Conservation (phyloP, 129 eudicot species). For the Ambrosia artemisiifolia region DNA sequence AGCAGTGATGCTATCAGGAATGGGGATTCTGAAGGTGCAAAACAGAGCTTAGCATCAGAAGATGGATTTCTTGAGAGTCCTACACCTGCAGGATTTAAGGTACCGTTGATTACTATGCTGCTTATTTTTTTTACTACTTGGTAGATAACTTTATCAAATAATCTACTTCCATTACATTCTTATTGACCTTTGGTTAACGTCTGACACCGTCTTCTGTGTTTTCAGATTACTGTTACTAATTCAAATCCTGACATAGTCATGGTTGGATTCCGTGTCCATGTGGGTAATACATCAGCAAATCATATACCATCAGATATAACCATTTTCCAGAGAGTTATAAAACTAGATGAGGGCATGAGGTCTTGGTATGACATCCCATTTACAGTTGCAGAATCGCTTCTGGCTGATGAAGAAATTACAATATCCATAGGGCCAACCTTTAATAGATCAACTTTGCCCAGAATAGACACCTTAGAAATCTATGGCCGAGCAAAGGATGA, state of each 20-base stretch:
- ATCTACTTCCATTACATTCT: not conserved
- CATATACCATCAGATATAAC: constrained; percentile 93
- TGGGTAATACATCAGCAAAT: constrained; percentile 87
- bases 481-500: constrained; percentile 98
- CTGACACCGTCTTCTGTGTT: constrained; percentile 5
- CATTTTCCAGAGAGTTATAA: constrained; percentile 88
- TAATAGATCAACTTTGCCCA: constrained; percentile 68
- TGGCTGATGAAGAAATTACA: constrained; percentile 91
- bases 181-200: not conserved
- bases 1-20: constrained; percentile 90
- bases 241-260: constrained; percentile 94
- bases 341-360: constrained; percentile 93
- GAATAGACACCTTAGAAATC: constrained; percentile 87
- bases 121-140: not conserved
- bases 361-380: constrained; percentile 99
- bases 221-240: constrained; percentile 80
- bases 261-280: constrained; percentile 95
- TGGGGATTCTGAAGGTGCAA: constrained; percentile 96
- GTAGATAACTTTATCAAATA: not conserved
- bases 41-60: constrained; percentile 89
- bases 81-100: constrained; percentile 89
- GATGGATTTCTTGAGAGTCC: constrained; percentile 95
- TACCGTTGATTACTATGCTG: constrained; percentile 22
- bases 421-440: constrained; percentile 73
- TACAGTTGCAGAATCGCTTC: constrained; percentile 95